phyloP scores from a whole-genome alignment of 2,329 filamentous ascomycete species.

The Cladosporium velox region DNA sequence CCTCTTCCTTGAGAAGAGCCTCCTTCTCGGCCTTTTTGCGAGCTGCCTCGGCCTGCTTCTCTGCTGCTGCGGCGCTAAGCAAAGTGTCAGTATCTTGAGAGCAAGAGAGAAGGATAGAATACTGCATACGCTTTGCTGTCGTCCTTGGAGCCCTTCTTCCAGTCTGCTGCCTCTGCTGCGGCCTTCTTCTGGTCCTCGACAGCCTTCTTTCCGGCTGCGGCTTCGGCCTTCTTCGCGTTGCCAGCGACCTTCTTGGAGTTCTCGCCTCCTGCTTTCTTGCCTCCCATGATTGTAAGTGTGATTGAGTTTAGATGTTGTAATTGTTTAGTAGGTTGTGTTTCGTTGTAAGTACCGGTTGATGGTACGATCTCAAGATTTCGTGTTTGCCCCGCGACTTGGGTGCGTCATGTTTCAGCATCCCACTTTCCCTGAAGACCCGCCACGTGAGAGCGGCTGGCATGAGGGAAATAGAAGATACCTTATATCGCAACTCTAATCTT shows the following conservation, averaged over 20 bases:
- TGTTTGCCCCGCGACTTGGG: constrained; percentile 4
- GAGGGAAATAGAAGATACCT: background rate
- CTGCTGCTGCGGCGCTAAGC: constrained; percentile 77
- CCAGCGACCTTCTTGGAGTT: constrained; percentile 87
- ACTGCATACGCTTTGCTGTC: constrained; percentile 72
- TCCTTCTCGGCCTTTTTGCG: constrained; percentile 93
- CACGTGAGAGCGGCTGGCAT: background rate
- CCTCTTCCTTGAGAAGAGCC: constrained; percentile 79
- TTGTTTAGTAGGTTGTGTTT: background rate
- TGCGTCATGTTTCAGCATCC: background rate
- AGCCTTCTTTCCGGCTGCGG: constrained; percentile 76
- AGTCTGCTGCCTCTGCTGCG: constrained; percentile 71
- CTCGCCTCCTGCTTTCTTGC: constrained; percentile 50
- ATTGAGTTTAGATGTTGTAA: background rate
- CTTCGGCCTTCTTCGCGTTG: constrained; percentile 89
- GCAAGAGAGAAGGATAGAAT: background rate
- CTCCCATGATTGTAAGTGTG: background rate
- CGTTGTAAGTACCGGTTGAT: background rate
- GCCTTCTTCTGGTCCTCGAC: constrained; percentile 66
- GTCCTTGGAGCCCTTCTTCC: constrained; percentile 83
- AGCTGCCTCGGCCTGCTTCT: constrained; percentile 78
- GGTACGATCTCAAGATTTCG: constrained; percentile 7
- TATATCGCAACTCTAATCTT: background rate
- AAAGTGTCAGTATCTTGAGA: constrained; percentile 14
- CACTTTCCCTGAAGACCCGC: background rate